These are phyloP conservation scores for Ustilago bromivora DNA, from an alignment of 1,284 basidiomycete species.

Conservation along the genomic window DNA sequence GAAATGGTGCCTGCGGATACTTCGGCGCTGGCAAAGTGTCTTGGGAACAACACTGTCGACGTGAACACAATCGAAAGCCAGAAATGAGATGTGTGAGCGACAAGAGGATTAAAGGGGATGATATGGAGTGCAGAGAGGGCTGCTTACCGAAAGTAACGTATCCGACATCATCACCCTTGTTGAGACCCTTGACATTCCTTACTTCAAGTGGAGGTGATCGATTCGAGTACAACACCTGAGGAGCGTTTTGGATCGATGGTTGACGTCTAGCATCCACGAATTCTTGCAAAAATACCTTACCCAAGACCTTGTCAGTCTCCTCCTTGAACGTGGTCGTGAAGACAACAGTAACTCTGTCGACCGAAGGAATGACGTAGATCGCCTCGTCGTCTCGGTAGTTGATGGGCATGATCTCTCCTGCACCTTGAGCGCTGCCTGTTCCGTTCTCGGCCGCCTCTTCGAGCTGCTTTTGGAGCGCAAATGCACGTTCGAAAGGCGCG, in stretches of 20 bases:
- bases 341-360: conserved; percentile 96
- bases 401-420: conserved; percentile 87
- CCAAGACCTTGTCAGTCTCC: conserved; percentile 96
- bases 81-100: background rate
- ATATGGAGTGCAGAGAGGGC: background rate
- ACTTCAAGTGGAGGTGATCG: conserved; percentile 97
- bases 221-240: conserved; percentile 97
- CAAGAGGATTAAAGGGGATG: background rate
- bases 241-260: conserved; percentile 93
- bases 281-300: conserved; percentile 98
- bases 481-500: conserved; percentile 92
- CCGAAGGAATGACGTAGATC: conserved; percentile 91
- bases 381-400: conserved; percentile 94
- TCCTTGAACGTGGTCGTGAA: conserved; percentile 97
- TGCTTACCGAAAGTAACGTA: conserved; percentile 89
- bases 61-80: background rate
- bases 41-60: conserved; percentile 85
- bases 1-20: conserved; percentile 87
- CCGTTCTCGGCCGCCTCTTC: conserved; percentile 75
- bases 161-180: conserved; percentile 88
- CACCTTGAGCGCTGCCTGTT: conserved; percentile 69
- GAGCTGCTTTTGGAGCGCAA: conserved; percentile 85
- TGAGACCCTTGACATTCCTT: conserved; percentile 83
- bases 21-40: conserved; percentile 86
- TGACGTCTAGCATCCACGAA: conserved; percentile 96